Percentiles rank a stretch among this genome's conserved stretches.
Evolutionary conservation across 2,329 filamentous ascomycete genomes (phyloP).

Genomic region (Metarhizium sp.): DNA sequence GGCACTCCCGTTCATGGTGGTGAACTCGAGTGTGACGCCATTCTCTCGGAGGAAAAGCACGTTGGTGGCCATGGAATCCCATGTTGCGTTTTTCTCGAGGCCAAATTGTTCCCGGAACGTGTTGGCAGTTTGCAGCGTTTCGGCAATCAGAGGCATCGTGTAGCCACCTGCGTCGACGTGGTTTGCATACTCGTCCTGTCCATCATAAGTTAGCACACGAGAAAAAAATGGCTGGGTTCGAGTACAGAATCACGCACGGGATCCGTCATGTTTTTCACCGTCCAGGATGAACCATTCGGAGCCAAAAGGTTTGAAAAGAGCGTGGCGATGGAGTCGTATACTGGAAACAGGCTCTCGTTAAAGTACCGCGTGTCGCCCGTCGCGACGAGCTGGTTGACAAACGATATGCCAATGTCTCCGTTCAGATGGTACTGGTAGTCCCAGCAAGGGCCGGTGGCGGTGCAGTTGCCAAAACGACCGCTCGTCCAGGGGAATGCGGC

Average conservation of each 20-base stretch:
- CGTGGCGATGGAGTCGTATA: constrained; percentile 54
- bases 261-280: constrained; percentile 44
- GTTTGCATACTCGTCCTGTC: constrained; percentile 58
- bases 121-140: constrained; percentile 48
- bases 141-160: constrained; percentile 52
- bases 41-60: constrained; percentile 11
- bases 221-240: background rate
- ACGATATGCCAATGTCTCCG: constrained; percentile 51
- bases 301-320: constrained; percentile 51
- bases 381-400: constrained; percentile 15
- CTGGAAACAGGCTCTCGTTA: constrained; percentile 38
- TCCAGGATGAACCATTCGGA: constrained; percentile 46
- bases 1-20: constrained; percentile 55
- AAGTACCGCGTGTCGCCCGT: constrained; percentile 14
- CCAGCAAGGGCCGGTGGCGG: constrained; percentile 51
- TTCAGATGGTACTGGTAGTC: constrained; percentile 66
- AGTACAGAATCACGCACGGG: constrained; percentile 34
- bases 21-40: constrained; percentile 53
- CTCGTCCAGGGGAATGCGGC: constrained; percentile 57
- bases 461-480: constrained; percentile 55
- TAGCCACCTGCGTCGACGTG: constrained; percentile 58
- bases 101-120: constrained; percentile 46
- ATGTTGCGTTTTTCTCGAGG: constrained; percentile 38
- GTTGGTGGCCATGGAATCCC: constrained; percentile 12
- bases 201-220: background rate